Conservation (phyloP, 2,329 filamentous ascomycete species). For the Septoria petroselini region DNA sequence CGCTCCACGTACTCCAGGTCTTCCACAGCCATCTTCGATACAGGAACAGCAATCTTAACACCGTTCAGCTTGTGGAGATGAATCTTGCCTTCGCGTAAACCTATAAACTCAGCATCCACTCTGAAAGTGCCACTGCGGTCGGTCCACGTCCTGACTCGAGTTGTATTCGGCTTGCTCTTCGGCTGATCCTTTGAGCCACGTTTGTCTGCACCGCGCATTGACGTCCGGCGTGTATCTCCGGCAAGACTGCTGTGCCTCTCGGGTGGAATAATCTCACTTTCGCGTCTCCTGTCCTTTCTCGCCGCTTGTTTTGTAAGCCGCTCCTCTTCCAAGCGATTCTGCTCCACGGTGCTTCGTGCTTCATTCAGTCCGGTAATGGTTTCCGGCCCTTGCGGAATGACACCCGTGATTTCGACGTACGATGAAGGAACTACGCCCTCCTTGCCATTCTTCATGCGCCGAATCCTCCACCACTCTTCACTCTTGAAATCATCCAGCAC, state of each 20-base stretch:
- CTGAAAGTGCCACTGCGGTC: constrained; percentile 95
- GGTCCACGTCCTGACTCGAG: constrained; percentile 87
- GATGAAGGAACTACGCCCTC: constrained; percentile 96
- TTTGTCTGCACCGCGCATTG: constrained; percentile 46
- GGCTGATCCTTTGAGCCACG: constrained; percentile 39
- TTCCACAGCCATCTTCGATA: constrained; percentile 91
- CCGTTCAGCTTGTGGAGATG: constrained; percentile 97
- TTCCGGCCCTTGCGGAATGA: constrained; percentile 50
- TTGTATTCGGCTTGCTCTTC: constrained; percentile 77
- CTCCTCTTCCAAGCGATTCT: constrained; percentile 75
- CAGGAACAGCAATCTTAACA: constrained; percentile 94
- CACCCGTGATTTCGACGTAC: constrained; percentile 85
- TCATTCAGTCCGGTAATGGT: constrained; percentile 57
- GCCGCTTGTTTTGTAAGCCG: constrained; percentile 77
- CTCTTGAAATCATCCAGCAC: constrained; percentile 87
- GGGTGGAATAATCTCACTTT: constrained; percentile 67
- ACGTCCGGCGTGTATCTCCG: constrained; percentile 35
- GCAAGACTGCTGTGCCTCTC: constrained; percentile 75
- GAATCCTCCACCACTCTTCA: constrained; percentile 98
- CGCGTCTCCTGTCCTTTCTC: constrained; percentile 56
- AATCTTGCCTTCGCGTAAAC: constrained; percentile 91
- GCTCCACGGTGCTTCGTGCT: constrained; percentile 68
- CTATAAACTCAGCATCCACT: constrained; percentile 94
- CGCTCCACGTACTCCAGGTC: constrained; percentile 94
- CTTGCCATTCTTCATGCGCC: constrained; percentile 83